A percentile compares a stretch with the other conserved stretches of the same genome.
Conservation (phyloP, 108 stramenopile species). For the Epithemia pelagica region DNA sequence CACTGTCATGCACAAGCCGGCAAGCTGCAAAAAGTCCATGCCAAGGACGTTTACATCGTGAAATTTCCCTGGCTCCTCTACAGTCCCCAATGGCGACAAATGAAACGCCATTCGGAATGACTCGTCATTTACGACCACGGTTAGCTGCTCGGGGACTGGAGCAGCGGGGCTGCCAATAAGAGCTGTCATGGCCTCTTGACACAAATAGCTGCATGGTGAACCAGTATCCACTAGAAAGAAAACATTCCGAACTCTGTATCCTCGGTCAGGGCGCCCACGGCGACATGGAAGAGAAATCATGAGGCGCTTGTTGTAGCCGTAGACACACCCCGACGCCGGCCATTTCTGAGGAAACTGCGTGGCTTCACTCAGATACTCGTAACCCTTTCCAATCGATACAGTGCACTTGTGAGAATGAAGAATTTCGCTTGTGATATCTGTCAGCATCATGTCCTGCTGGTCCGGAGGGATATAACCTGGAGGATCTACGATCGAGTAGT, state of each 20-base stretch:
- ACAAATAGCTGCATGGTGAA: slow-evolving; percentile 10
- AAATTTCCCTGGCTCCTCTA: background rate
- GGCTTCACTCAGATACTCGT: slow-evolving; percentile 4
- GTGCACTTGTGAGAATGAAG: slow-evolving; percentile 4
- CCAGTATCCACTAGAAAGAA: slow-evolving; percentile 14
- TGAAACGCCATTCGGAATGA: slow-evolving; percentile 4
- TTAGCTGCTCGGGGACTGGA: background rate
- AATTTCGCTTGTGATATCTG: slow-evolving; percentile 8
- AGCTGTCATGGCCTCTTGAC: background rate
- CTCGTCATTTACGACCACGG: slow-evolving; percentile 1
- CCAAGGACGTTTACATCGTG: slow-evolving; percentile 1
- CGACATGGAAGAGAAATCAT: slow-evolving; percentile 16
- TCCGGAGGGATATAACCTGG: slow-evolving; percentile 9
- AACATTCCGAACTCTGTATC: slow-evolving; percentile 10
- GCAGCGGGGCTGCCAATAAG: background rate
- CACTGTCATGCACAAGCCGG: too few species aligned
- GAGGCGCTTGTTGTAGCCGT: slow-evolving; percentile 12
- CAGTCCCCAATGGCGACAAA: background rate
- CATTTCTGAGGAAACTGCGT: background rate
- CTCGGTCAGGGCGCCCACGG: slow-evolving; percentile 5
- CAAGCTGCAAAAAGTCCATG: slow-evolving; percentile 7
- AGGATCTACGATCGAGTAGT: slow-evolving; percentile 2
- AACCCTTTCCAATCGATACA: background rate
- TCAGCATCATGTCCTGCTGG: slow-evolving; percentile 12
- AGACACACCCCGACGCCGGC: slow-evolving; percentile 11